A percentile compares a stretch with the other conserved stretches of the same genome.
These are phyloP conservation scores for Hypericum androsaemum DNA, from an alignment of 345 rosid genomes.

Conservation along the genomic window DNA sequence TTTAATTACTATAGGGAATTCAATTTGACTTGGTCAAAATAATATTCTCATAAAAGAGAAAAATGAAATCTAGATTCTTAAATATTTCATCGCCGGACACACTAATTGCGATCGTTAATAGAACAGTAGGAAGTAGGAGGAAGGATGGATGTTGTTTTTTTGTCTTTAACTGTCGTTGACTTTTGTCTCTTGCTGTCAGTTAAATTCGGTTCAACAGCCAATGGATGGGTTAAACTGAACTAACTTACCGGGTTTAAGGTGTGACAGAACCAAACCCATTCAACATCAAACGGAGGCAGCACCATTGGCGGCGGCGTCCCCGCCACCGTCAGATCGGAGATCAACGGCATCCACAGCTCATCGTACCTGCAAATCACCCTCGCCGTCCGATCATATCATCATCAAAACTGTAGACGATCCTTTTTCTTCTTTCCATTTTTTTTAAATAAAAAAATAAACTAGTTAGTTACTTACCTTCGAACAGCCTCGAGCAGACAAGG, in stretches of 20 bases:
- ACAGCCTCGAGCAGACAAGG: slow-evolving; percentile 48
- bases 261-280: slow-evolving; percentile 98
- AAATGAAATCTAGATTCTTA: too few species aligned
- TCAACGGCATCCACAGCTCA: slow-evolving; percentile 92
- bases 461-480: slow-evolving; percentile 38
- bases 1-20: too few species aligned
- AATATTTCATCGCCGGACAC: too few species aligned
- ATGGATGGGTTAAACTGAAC: neutral
- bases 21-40: too few species aligned
- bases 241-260: slow-evolving; percentile 65
- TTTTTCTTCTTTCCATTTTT: neutral
- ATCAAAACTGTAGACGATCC: too few species aligned
- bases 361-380: slow-evolving; percentile 48
- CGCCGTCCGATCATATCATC: slow-evolving; percentile 9
- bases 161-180: too few species aligned
- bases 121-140: too few species aligned
- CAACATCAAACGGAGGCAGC: slow-evolving; percentile 84
- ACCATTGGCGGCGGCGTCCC: slow-evolving; percentile 53
- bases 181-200: too few species aligned
- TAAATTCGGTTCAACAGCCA: neutral
- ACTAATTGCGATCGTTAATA: too few species aligned
- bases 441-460: neutral
- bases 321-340: slow-evolving; percentile 51
- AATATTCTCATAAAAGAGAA: too few species aligned
- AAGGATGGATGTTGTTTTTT: too few species aligned